Base-by-base conservation (phyloP, 139 green algal genomes). In the Haematococcus sp. region DNA sequence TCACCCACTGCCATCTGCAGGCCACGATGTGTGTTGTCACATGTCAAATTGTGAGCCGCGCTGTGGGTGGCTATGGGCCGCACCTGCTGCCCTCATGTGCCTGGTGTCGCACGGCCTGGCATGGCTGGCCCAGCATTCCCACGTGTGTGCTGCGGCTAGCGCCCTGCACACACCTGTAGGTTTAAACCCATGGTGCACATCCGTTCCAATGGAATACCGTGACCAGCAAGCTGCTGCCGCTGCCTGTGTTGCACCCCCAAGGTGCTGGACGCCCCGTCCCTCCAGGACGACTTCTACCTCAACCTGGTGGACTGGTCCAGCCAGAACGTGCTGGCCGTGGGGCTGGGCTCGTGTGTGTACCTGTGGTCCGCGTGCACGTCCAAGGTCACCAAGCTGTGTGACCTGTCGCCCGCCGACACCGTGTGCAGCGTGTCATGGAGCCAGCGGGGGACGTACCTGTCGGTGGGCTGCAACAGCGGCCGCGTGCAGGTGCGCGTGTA, bases 241-340 rank as follows among this genome's bases (percentile, higher is more conserved):
- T 49, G 40, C 40, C 3, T 76, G 40, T 60, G 16, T 34, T 2
- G 19, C 3, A n/a, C n/a, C n/a, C n/a, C 69, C 25, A 81, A 93
- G 88, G 89, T 94, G 33, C 69, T 94, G 72, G 89, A 96, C 78
- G 75, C 75, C 0, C 76, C 80, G 27, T 59, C 75, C 7, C 76
- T 98, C 22, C 87, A 93, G 25, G 95, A 98, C 80, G 95, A 98
- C 81, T 98, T 98, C 78, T 98, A 98, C 86, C 87, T 98, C 59
- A 98, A 98, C 84, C 84, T 98, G 51, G 94, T 98, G 68, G 95
- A 98, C 81, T 98, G 95, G 95, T 95, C 88, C 0, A 73, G 84
- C 11, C 88, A 95, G 60, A 98, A 98, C 82, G 81, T 95, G 32
- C 85, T 98, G 46, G 94, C 95, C 22, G 95, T 98, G 52, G 94